phyloP scores from a whole-genome alignment of 106 monocot genomes.

The Ottelia alismoides region DNA sequence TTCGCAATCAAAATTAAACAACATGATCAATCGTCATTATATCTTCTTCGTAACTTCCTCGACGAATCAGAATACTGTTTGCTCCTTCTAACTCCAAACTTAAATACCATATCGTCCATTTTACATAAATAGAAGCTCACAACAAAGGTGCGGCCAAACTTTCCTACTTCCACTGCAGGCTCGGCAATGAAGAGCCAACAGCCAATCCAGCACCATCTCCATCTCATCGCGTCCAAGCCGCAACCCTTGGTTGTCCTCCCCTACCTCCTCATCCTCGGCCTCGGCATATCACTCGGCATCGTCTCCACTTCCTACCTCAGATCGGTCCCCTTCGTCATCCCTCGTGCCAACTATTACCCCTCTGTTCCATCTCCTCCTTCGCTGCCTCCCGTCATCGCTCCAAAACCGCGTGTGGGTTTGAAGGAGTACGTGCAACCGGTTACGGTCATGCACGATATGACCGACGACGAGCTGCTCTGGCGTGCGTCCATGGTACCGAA shows the following conservation, averaged over 20 bases:
- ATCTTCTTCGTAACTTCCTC: too few species aligned
- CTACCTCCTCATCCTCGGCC: slow-evolving; percentile 18
- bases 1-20: too few species aligned
- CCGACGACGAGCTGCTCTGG: slow-evolving; percentile 56
- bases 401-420: background rate
- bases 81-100: too few species aligned
- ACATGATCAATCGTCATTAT: too few species aligned
- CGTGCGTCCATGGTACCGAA: slow-evolving; percentile 40
- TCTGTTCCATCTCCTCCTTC: background rate
- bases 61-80: too few species aligned
- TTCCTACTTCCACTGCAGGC: too few species aligned
- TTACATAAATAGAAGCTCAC: too few species aligned
- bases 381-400: background rate
- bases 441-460: slow-evolving; percentile 23
- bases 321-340: background rate
- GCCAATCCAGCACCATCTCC: background rate
- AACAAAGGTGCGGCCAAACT: too few species aligned
- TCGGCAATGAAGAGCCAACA: background rate
- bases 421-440: slow-evolving; percentile 12
- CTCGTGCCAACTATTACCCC: background rate
- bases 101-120: too few species aligned
- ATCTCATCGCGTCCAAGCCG: background rate
- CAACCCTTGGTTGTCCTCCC: slow-evolving; percentile 19
- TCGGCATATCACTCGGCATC: slow-evolving; percentile 30
- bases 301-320: slow-evolving; percentile 8